phyloP scores from a whole-genome alignment of 2,329 filamentous ascomycete genomes.

The Fusarium siculi region DNA sequence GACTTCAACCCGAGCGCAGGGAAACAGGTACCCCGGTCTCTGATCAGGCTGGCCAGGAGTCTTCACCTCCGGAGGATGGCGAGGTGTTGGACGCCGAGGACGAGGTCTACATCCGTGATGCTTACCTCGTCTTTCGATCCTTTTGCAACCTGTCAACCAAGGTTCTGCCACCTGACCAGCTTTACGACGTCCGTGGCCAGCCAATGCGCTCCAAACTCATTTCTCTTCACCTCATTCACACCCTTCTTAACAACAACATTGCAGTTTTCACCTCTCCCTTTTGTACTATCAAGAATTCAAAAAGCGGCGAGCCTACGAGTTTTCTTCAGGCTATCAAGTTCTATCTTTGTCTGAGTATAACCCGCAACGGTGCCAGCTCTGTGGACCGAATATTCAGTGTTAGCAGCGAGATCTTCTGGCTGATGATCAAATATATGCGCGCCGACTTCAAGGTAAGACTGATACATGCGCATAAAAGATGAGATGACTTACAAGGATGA shows the following conservation, averaged over 20 bases:
- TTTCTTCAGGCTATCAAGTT: slow-evolving; percentile 97
- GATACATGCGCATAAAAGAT: neutral
- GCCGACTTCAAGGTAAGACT: slow-evolving; percentile 84
- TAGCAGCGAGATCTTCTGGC: slow-evolving; percentile 96
- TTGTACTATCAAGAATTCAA: slow-evolving; percentile 92
- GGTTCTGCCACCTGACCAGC: slow-evolving; percentile 85
- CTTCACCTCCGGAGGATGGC: slow-evolving; percentile 63
- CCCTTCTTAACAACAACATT: slow-evolving; percentile 93
- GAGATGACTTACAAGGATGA: slow-evolving; percentile 41
- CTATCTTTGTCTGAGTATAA: slow-evolving; percentile 94
- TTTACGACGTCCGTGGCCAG: slow-evolving; percentile 91
- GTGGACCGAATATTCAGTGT: slow-evolving; percentile 94
- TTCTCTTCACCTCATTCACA: slow-evolving; percentile 94
- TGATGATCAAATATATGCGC: slow-evolving; percentile 94
- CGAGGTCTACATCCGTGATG: slow-evolving; percentile 96
- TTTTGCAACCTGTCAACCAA: slow-evolving; percentile 99
- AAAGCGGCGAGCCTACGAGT: slow-evolving; percentile 85
- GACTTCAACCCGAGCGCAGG: slow-evolving; percentile 62
- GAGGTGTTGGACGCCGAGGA: slow-evolving; percentile 79
- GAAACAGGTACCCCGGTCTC: slow-evolving; percentile 58
- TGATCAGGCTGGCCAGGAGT: slow-evolving; percentile 66
- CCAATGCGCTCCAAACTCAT: slow-evolving; percentile 98
- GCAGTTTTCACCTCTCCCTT: slow-evolving; percentile 89
- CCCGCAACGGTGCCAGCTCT: slow-evolving; percentile 93
- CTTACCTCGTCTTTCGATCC: slow-evolving; percentile 95